A percentile compares a stretch with the other conserved stretches of the same genome.
Evolutionary conservation across 2,329 filamentous ascomycete species (phyloP).

Genomic region (Colletotrichum cordylinicola): DNA sequence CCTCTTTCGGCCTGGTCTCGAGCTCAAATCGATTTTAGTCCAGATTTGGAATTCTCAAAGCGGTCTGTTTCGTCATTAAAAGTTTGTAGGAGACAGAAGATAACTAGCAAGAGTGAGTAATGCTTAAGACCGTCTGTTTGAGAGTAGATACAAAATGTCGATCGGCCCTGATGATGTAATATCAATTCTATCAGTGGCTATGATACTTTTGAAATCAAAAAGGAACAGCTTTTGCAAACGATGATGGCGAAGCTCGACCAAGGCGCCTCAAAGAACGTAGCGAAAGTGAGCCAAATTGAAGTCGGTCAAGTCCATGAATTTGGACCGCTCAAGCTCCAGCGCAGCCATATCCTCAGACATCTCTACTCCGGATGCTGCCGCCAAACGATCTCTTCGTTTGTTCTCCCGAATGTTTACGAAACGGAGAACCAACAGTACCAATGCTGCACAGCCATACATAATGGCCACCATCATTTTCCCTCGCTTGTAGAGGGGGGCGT

Average conservation of each 20-base stretch:
- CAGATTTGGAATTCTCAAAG: background rate
- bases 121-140: background rate
- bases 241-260: background rate
- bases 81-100: background rate
- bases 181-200: background rate
- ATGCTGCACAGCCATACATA: constrained; percentile 24
- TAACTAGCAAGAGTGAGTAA: background rate
- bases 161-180: background rate
- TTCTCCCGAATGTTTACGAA: constrained; percentile 30
- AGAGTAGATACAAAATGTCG: background rate
- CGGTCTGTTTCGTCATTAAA: background rate
- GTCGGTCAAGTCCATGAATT: constrained; percentile 30
- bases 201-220: fast-evolving
- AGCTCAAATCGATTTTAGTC: background rate
- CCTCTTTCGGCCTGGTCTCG: background rate
- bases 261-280: constrained; percentile 24
- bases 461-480: constrained; percentile 30
- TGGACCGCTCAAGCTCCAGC: constrained; percentile 8
- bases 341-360: background rate
- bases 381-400: constrained; percentile 28
- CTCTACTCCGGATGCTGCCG: constrained; percentile 7
- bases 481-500: constrained; percentile 27
- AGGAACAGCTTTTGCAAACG: background rate
- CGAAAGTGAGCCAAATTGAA: constrained; percentile 28
- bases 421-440: constrained; percentile 20